Percentiles rank a stretch among this genome's conserved stretches.
phyloP scores from a whole-genome alignment of 1,139 yeast genomes.

The Yueomyces sp. region DNA sequence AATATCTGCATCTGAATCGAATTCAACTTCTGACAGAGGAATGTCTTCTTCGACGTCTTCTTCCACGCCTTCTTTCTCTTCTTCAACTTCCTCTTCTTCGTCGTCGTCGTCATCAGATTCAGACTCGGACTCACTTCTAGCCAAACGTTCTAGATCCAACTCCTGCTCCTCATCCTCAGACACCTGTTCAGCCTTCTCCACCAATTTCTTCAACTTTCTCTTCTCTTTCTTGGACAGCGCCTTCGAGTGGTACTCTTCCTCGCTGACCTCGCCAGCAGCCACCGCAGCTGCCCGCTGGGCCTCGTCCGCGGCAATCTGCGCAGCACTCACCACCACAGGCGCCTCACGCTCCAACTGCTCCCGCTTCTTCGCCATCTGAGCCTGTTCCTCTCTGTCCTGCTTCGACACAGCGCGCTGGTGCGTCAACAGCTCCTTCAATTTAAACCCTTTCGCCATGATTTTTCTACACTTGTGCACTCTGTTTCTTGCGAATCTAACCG shows the following conservation, averaged over 20 bases:
- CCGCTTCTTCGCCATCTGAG: slow-evolving; percentile 12
- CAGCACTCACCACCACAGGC: slow-evolving; percentile 26
- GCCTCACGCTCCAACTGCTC: slow-evolving; percentile 18
- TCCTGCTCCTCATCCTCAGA: slow-evolving; percentile 13
- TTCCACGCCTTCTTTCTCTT: slow-evolving; percentile 30
- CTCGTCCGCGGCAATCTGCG: slow-evolving; percentile 9
- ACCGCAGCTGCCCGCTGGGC: slow-evolving; percentile 8
- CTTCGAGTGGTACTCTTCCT: slow-evolving; percentile 34
- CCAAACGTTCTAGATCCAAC: slow-evolving; percentile 41
- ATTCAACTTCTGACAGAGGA: slow-evolving; percentile 66
- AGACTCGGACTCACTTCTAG: slow-evolving; percentile 37
- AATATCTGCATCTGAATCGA: slow-evolving; percentile 77
- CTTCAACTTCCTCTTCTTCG: slow-evolving; percentile 28
- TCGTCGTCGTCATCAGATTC: slow-evolving; percentile 35
- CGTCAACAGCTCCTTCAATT: slow-evolving; percentile 23
- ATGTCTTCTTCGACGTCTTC: slow-evolving; percentile 51
- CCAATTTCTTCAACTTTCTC: slow-evolving; percentile 46
- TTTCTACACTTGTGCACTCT: background rate
- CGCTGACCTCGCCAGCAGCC: slow-evolving; percentile 11
- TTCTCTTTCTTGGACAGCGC: slow-evolving; percentile 49
- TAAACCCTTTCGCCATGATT: slow-evolving; percentile 27
- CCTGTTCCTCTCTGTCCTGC: slow-evolving; percentile 11
- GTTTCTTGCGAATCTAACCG: no score
- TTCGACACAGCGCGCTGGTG: slow-evolving; percentile 18
- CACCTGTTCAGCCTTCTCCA: slow-evolving; percentile 21